These are phyloP conservation scores for Talaromyces trachyspermus DNA, from an alignment of 495 filamentous ascomycete species.

Conservation along the genomic window DNA sequence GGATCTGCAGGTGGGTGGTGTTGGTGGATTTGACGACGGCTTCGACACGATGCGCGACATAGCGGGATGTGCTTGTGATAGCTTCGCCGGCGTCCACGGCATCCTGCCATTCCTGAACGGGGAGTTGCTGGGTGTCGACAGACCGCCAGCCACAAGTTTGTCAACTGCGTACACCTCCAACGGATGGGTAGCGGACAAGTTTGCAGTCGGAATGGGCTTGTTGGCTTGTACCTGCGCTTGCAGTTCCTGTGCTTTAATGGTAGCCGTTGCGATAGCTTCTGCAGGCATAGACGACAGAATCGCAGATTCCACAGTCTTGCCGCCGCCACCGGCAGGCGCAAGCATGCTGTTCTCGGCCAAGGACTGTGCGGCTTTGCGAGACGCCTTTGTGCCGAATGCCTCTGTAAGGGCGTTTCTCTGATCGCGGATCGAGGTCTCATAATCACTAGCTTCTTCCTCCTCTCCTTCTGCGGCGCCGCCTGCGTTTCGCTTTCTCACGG, in stretches of 20 bases:
- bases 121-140: slow-evolving; percentile 48
- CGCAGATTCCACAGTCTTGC: slow-evolving; percentile 50
- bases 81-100: slow-evolving; percentile 48
- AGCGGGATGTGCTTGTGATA: slow-evolving; percentile 53
- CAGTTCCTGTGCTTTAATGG: slow-evolving; percentile 53
- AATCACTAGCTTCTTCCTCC: slow-evolving; percentile 32
- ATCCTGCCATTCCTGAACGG: slow-evolving; percentile 70
- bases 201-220: slow-evolving; percentile 73
- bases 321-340: slow-evolving; percentile 39
- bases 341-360: slow-evolving; percentile 73
- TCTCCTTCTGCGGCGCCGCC: slow-evolving; percentile 27
- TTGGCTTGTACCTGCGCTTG: slow-evolving; percentile 57
- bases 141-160: slow-evolving; percentile 49
- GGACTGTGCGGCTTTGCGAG: slow-evolving; percentile 74
- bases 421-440: slow-evolving; percentile 47
- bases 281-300: slow-evolving; percentile 54
- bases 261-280: slow-evolving; percentile 49
- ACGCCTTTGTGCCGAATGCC: slow-evolving; percentile 90
- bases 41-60: slow-evolving; percentile 56
- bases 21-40: slow-evolving; percentile 51
- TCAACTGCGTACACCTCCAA: slow-evolving; percentile 75
- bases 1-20: slow-evolving; percentile 46
- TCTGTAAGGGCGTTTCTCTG: slow-evolving; percentile 68
- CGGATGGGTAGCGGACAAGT: slow-evolving; percentile 63
- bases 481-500: slow-evolving; percentile 46